Percentiles rank a stretch among this genome's conserved stretches.
Conservation (phyloP, 2,329 filamentous ascomycete genomes). For the Zymoseptoria tritici region DNA sequence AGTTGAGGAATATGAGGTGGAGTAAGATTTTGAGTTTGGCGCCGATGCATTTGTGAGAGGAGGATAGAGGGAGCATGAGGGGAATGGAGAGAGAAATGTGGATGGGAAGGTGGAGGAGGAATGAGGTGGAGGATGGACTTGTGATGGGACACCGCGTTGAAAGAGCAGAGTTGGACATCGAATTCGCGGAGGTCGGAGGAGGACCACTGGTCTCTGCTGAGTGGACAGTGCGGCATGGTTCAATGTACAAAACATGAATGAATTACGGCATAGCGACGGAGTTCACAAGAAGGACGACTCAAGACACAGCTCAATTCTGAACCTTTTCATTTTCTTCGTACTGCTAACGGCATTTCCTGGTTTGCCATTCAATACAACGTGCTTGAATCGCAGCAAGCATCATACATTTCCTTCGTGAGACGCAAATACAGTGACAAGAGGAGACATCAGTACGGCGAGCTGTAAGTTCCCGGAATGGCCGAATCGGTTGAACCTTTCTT, state of each 20-base stretch:
- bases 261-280: conserved; percentile 8
- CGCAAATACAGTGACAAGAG: neutral
- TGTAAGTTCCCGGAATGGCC: neutral
- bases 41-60: conserved; percentile 62
- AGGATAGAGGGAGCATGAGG: neutral
- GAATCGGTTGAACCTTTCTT: neutral
- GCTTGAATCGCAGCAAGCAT: neutral
- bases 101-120: neutral
- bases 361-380: neutral
- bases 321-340: neutral
- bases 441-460: neutral
- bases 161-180: neutral
- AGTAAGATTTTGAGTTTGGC: conserved; percentile 96
- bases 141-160: neutral
- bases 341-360: neutral
- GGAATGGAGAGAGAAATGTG: neutral
- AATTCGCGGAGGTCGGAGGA: no score
- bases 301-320: neutral
- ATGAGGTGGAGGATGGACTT: neutral
- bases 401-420: no score
- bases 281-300: neutral
- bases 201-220: neutral
- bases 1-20: conserved; percentile 90
- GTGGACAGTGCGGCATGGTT: no score
- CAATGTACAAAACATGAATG: neutral